Evolutionary conservation across 73 alveolate species (phyloP).

Genomic region (Paramecium sexaurelia): DNA sequence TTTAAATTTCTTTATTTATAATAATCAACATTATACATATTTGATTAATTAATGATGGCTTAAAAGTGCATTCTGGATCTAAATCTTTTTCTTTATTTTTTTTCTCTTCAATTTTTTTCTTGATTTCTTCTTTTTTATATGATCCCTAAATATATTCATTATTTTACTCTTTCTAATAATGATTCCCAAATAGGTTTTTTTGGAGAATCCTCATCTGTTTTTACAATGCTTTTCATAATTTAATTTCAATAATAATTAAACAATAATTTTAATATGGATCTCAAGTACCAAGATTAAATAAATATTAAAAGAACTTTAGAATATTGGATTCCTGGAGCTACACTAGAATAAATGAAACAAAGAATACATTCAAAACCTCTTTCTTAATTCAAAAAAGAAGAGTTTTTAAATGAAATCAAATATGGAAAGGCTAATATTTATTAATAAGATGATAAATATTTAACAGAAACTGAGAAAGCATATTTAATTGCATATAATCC

Average conservation of each 20-base stretch:
- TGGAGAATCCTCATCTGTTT: constrained; percentile 12
- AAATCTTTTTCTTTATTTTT: neutral
- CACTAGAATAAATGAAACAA: neutral
- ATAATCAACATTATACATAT: neutral
- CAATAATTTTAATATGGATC: constrained; percentile 12
- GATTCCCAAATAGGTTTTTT: constrained; percentile 37
- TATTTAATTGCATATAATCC: neutral
- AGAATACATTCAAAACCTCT: neutral
- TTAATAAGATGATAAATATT: neutral
- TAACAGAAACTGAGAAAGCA: constrained; percentile 36
- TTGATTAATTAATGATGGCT: neutral
- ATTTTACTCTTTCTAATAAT: neutral
- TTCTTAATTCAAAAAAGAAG: neutral
- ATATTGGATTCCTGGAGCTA: constrained; percentile 51
- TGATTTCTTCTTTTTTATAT: neutral
- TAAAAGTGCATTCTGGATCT: constrained; percentile 50
- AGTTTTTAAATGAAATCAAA: constrained; percentile 13
- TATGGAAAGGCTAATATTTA: neutral
- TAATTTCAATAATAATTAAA: neutral
- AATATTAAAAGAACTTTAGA: neutral
- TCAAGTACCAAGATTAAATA: neutral
- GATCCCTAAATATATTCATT: neutral
- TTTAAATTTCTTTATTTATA: neutral
- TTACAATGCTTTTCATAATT: neutral
- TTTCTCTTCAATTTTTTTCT: neutral